phyloP scores from a whole-genome alignment of 257 asterid species.

The Scutellaria minor region DNA sequence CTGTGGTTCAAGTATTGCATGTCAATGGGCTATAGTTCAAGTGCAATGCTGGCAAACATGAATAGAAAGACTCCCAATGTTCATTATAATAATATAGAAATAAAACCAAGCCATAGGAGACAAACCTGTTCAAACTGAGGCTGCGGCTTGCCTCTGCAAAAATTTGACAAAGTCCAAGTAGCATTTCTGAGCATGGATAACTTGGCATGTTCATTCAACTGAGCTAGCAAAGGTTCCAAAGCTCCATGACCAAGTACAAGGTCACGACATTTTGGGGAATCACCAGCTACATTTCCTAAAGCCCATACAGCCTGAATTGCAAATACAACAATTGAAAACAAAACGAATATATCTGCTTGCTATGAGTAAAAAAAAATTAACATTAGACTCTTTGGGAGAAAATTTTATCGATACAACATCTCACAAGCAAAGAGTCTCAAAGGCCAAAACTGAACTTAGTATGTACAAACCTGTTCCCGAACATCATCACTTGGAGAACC shows the following conservation, averaged over 20 bases:
- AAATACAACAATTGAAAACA: background rate
- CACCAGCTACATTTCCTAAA: slow-evolving; percentile 93
- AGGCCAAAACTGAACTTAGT: background rate
- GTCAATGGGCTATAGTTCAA: background rate
- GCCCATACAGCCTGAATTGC: slow-evolving; percentile 93
- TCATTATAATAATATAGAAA: background rate
- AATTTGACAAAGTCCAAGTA: slow-evolving; percentile 91
- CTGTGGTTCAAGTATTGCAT: background rate
- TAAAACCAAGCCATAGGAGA: background rate
- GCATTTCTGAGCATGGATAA: slow-evolving; percentile 93
- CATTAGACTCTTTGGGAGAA: background rate
- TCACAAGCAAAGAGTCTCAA: background rate
- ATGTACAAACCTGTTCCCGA: slow-evolving; percentile 74
- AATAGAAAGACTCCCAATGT: background rate
- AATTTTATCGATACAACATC: background rate
- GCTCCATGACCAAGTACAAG: slow-evolving; percentile 85
- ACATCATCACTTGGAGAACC: slow-evolving; percentile 89
- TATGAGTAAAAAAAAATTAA: background rate
- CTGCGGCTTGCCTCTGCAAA: slow-evolving; percentile 97
- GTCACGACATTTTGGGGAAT: slow-evolving; percentile 89
- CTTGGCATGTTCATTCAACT: slow-evolving; percentile 79
- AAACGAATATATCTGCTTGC: background rate
- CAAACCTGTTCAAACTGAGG: slow-evolving; percentile 83
- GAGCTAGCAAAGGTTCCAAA: slow-evolving; percentile 71
- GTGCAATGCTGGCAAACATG: background rate